Base-by-base conservation (phyloP, 768 basidiomycete genomes). In the Psilocybe tampanensis region DNA sequence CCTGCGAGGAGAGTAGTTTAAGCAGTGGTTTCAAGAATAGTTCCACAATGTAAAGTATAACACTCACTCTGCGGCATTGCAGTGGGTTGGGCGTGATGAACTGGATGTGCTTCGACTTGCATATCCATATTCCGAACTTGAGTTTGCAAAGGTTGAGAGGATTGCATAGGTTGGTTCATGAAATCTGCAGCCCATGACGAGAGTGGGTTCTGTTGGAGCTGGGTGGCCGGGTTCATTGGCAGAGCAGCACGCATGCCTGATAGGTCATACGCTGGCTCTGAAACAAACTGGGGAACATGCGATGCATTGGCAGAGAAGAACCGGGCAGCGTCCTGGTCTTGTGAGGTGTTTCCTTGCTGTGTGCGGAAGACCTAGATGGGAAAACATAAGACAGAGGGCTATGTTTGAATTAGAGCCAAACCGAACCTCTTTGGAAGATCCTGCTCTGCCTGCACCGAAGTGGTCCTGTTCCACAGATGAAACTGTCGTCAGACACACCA, bases 151-250 rank as follows among this genome's bases (percentile, higher is more conserved):
- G 55, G 53, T 47, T 65, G 59, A 58, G 61, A 48, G 48, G 44
- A 55, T 17, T 56, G 69, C 50, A 32, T 24, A 24, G 66, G 68
- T 58, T 73, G 73, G 34, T 76, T 77, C 43, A 84, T 47, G 59
- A 90, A 90, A 66, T 89, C 87, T 19, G 79, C 63, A 1, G 87
- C 85, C 88, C 89, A 90, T 15, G 77, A 89, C 17, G 77, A 69
- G 13, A 76, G 73, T 22, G 68, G 36, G 19, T 56, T 60, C 44
- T 64, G 72, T 39, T 66, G 70, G 48, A 68, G 21, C 29, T 67
- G 68, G 8, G 64, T 60, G 21, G 58, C 43, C 51, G 69, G 64
- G 8, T 65, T 55, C 33, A 64, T 47, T 4, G 85, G 82, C 17
- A 89, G 67, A 8, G 84, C 70, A 26, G 72, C 68, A 53, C 75